Conservation (phyloP, 169 alveolate species). For the Theileria orientalis region DNA sequence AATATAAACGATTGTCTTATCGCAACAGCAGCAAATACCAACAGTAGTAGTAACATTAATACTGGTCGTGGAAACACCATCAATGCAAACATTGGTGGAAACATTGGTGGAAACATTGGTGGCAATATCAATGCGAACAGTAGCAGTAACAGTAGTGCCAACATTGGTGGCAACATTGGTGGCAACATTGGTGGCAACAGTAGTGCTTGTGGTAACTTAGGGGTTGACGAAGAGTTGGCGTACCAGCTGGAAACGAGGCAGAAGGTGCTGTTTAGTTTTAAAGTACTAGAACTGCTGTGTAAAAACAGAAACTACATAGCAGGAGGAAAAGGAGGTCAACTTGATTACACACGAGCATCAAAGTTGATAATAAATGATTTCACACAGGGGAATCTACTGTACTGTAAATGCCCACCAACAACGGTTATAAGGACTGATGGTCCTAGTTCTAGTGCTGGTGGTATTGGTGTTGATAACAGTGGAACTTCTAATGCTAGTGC, state of each 20-base stretch:
- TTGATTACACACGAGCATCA: constrained; percentile 93
- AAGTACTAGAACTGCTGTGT: constrained; percentile 81
- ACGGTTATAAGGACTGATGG: neutral
- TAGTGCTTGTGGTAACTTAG: neutral
- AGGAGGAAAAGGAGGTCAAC: constrained; percentile 92
- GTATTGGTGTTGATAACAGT: neutral
- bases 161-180: neutral
- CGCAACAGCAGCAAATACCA: neutral
- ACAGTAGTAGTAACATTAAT: neutral
- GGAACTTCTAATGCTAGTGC: neutral
- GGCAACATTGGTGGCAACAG: neutral
- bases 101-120: neutral
- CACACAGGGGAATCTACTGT: constrained; percentile 90
- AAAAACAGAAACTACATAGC: constrained; percentile 76
- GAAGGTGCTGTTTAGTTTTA: constrained; percentile 70
- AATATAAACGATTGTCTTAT: constrained; percentile 42
- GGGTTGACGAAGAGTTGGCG: constrained; percentile 43
- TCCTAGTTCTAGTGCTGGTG: neutral
- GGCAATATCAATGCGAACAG: neutral
- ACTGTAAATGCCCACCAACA: constrained; percentile 66
- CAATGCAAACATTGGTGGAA: neutral
- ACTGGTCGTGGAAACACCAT: constrained; percentile 57
- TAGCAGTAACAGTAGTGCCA: neutral
- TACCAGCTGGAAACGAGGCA: constrained; percentile 20
- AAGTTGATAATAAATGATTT: constrained; percentile 91